Evolutionary conservation across 2,329 filamentous ascomycete genomes (phyloP).

Genomic region (Talaromyces sp.): DNA sequence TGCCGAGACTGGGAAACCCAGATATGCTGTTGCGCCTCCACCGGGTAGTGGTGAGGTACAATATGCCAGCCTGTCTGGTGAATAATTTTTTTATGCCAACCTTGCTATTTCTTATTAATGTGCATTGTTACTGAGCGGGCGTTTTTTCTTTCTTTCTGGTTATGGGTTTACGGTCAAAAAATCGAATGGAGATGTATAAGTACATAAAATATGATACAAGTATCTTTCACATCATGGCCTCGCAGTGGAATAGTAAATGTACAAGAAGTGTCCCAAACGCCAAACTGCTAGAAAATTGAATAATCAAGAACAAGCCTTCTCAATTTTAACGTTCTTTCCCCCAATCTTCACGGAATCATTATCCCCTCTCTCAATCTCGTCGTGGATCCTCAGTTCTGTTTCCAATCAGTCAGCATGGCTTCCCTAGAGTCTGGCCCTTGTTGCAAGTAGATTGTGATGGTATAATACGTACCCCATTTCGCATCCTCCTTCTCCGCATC

Average conservation of each 20-base stretch:
- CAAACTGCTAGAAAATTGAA: neutral
- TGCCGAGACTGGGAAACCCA: slow-evolving; percentile 34
- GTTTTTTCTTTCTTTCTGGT: slow-evolving; percentile 15
- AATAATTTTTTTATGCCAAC: slow-evolving; percentile 55
- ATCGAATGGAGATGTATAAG: slow-evolving; percentile 6
- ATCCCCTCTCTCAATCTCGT: slow-evolving; percentile 84
- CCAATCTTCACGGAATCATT: slow-evolving; percentile 80
- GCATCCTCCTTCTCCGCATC: slow-evolving; percentile 28
- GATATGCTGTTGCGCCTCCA: slow-evolving; percentile 62
- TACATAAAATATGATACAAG: slow-evolving; percentile 5
- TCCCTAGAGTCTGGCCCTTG: too few species aligned
- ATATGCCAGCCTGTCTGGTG: slow-evolving; percentile 80
- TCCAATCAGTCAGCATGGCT: neutral
- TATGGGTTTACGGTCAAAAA: neutral
- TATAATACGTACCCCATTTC: slow-evolving; percentile 30
- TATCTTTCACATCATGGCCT: neutral
- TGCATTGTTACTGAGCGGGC: slow-evolving; percentile 12
- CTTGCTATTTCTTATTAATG: slow-evolving; percentile 1
- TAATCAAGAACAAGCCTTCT: slow-evolving; percentile 37
- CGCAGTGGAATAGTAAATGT: neutral
- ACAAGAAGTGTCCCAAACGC: neutral
- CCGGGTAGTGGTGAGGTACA: slow-evolving; percentile 72
- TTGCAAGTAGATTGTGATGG: neutral
- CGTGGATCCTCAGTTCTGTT: slow-evolving; percentile 78
- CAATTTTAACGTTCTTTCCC: slow-evolving; percentile 35